Evolutionary conservation across 1,284 basidiomycete genomes (phyloP), one percentile per base, ranked within the genome.

Genomic region (Sanghuangporus sanghuang): DNA sequence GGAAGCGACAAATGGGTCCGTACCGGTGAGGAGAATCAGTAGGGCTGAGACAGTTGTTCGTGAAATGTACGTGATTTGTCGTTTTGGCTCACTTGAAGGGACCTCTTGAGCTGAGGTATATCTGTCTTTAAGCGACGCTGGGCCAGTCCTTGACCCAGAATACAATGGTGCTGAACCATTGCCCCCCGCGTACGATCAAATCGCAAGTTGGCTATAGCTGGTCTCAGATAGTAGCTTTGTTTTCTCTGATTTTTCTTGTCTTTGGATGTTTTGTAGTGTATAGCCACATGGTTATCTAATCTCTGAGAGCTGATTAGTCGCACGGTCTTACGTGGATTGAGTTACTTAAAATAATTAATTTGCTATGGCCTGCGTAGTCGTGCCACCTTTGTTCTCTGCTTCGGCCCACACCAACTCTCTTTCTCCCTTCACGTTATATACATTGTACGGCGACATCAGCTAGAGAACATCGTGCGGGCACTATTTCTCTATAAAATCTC

Each of bases 391-490:
- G 16, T 54, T 38, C 35, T 38, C 36, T n/a, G 36, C n/a, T 38
- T 32, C 53, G 16, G 16, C 32, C 32, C 49, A 4, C 18, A n/a
- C 1, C n/a, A 27, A 6, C 11, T 38, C 16, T 59, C 44, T 16
- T 49, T 46, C 27, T 39, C 44, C 27, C 35, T 6, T 23, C 35
- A 27, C 27, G 5, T 32, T 38, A n/a, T 48, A 16, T 32, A 12
- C 14, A 18, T 23, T 12, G 32, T 57, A 57, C 44, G 16, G 18
- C 39, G 18, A 49, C 44, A n/a, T 16, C 18, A 21, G 49, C 14
- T n/a, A 27, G 32, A 46, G 57, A 44, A 59, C 53, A 32, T 38
- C n/a, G 57, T 59, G 57, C 44, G 48, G 57, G 57, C 57, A 59
- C 57, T 48, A 36, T 32, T 42, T 46, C 23, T 59, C 23, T 44